Percentiles rank a stretch among this genome's conserved stretches.
These are phyloP conservation scores for Neofusicoccum umdonicola DNA, from an alignment of 2,329 filamentous ascomycete genomes.

Conservation along the genomic window DNA sequence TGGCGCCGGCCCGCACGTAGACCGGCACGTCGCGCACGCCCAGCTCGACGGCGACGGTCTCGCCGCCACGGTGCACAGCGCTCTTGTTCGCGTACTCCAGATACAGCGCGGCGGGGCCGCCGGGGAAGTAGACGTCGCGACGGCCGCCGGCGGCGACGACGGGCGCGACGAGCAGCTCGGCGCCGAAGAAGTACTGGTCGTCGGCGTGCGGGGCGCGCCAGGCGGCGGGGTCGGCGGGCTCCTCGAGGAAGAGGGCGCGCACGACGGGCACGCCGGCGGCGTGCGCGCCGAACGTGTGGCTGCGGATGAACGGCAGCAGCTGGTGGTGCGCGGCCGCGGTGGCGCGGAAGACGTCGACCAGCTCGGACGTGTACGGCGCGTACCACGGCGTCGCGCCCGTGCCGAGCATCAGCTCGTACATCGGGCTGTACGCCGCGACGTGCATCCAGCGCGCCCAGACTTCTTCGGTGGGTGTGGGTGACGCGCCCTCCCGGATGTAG, in stretches of 20 bases:
- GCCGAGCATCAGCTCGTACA: constrained; percentile 38
- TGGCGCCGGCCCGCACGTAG: constrained; percentile 34
- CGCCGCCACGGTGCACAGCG: constrained; percentile 25
- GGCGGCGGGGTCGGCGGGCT: constrained; percentile 25
- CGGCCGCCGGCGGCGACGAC: constrained; percentile 28
- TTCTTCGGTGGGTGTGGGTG: constrained; percentile 28
- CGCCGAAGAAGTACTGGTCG: constrained; percentile 36
- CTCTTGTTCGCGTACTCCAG: constrained; percentile 36
- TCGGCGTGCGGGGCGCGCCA: constrained; percentile 21
- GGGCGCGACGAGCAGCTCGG: constrained; percentile 34
- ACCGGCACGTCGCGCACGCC: constrained; percentile 29
- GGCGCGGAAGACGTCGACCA: constrained; percentile 31
- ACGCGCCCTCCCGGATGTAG: constrained; percentile 26
- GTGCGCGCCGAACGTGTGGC: constrained; percentile 28
- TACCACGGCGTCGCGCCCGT: constrained; percentile 39
- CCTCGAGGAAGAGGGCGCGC: constrained; percentile 36
- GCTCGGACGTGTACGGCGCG: constrained; percentile 28
- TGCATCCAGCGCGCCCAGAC: constrained; percentile 42
- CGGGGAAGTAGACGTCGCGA: constrained; percentile 35
- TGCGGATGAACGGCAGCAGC: constrained; percentile 35
- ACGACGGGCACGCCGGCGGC: constrained; percentile 33
- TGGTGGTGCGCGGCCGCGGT: constrained; percentile 32
- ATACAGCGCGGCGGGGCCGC: constrained; percentile 23
- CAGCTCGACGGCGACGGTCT: constrained; percentile 21
- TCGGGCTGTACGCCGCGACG: constrained; percentile 37